A percentile compares a stretch with the other conserved stretches of the same genome.
Conservation (phyloP, 1,284 basidiomycete genomes). For the Ustilago esculenta region DNA sequence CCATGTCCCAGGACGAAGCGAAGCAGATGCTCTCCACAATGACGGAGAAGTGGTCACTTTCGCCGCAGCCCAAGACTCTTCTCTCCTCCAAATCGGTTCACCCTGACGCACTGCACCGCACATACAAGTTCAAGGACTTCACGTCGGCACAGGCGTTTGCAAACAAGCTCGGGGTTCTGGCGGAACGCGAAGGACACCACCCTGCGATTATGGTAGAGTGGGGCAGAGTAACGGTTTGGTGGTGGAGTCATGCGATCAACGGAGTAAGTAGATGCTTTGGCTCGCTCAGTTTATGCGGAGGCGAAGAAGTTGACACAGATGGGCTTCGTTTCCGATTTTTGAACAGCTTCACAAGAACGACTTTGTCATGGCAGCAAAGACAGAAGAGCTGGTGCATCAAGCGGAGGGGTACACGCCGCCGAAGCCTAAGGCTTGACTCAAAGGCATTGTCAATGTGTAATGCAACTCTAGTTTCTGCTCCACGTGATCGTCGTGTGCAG, state of each 20-base stretch:
- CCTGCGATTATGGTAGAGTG: slow-evolving; percentile 63
- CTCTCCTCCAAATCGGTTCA: slow-evolving; percentile 15
- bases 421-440: slow-evolving; percentile 16
- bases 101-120: slow-evolving; percentile 49
- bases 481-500: too few relatives aligned
- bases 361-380: slow-evolving; percentile 65
- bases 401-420: slow-evolving; percentile 55
- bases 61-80: slow-evolving; percentile 43
- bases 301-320: too few relatives aligned
- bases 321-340: too few relatives aligned
- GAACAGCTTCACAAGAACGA: slow-evolving; percentile 63
- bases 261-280: slow-evolving; percentile 52
- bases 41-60: slow-evolving; percentile 46
- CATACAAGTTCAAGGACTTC: slow-evolving; percentile 61
- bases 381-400: slow-evolving; percentile 50
- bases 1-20: slow-evolving; percentile 25
- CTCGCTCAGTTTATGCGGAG: too few relatives aligned
- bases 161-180: slow-evolving; percentile 43
- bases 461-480: not conserved
- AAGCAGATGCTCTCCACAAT: slow-evolving; percentile 28
- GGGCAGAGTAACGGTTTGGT: slow-evolving; percentile 62
- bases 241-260: slow-evolving; percentile 65
- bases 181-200: slow-evolving; percentile 61
- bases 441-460: not conserved
- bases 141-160: slow-evolving; percentile 51